A percentile compares a stretch with the other conserved stretches of the same genome.
phyloP scores from a whole-genome alignment of 1,284 basidiomycete genomes.

The Neolentinus lepideus region DNA sequence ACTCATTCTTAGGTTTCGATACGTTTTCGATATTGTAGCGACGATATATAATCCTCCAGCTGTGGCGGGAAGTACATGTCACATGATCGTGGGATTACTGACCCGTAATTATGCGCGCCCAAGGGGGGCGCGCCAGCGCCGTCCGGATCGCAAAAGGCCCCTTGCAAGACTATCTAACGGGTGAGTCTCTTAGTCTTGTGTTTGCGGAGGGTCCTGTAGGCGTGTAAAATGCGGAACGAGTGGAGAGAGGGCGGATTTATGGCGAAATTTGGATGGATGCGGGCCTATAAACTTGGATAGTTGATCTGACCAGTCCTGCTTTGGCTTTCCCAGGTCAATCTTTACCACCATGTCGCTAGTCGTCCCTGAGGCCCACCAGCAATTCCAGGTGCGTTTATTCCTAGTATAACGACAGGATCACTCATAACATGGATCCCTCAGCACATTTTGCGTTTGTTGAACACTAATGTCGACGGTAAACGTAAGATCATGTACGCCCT shows the following conservation, averaged over 20 bases:
- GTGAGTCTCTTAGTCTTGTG: not conserved
- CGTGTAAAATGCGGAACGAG: not conserved
- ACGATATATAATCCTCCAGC: too few species aligned
- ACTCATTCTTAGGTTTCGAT: too few species aligned
- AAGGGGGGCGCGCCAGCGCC: not conserved
- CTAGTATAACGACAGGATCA: not conserved
- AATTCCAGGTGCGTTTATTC: slow-evolving; percentile 70
- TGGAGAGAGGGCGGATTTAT: not conserved
- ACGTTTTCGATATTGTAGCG: too few species aligned
- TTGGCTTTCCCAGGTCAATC: slow-evolving; percentile 5
- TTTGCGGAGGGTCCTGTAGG: not conserved
- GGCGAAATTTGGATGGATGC: not conserved
- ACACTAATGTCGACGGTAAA: slow-evolving; percentile 99
- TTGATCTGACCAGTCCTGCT: slow-evolving; percentile 5
- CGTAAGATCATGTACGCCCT: slow-evolving; percentile 97
- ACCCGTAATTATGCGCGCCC: not conserved
- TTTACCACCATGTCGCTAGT: slow-evolving; percentile 80
- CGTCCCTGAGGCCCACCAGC: slow-evolving; percentile 86
- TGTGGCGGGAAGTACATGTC: too few species aligned
- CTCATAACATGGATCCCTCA: slow-evolving; percentile 23
- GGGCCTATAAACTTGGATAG: slow-evolving; percentile 1
- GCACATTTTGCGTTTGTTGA: slow-evolving; percentile 98
- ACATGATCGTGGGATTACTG: not conserved
- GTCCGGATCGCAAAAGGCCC: not conserved
- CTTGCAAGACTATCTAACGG: not conserved